Percentiles rank a stretch among this genome's conserved stretches.
These are phyloP conservation scores for Amphirosellinia nigrospora DNA, from an alignment of 495 filamentous ascomycete species.

Conservation along the genomic window DNA sequence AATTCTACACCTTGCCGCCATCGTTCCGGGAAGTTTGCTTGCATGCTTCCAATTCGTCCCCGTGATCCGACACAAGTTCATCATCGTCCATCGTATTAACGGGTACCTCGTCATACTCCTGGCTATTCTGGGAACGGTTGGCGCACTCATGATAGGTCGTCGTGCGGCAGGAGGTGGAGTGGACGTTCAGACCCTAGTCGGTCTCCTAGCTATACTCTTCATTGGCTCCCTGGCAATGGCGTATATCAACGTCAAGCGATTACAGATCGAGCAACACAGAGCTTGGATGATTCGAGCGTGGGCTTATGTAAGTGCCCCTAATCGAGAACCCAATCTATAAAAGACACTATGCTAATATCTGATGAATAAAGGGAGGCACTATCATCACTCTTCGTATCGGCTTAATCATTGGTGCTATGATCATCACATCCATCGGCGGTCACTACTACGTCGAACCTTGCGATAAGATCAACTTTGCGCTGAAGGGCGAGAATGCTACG, in stretches of 20 bases:
- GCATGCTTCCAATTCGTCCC: constrained; percentile 59
- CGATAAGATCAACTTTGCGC: constrained; percentile 48
- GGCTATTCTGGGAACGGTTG: constrained; percentile 43
- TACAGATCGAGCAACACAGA: constrained; percentile 63
- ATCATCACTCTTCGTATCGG: constrained; percentile 58
- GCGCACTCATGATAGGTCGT: constrained; percentile 52
- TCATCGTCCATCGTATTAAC: constrained; percentile 58
- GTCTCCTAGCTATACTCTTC: constrained; percentile 45
- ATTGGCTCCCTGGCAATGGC: constrained; percentile 43
- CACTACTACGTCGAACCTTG: constrained; percentile 49
- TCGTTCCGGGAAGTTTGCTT: constrained; percentile 55
- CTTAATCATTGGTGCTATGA: constrained; percentile 42
- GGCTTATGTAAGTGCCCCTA: constrained; percentile 44
- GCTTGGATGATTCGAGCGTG: constrained; percentile 62
- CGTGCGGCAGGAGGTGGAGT: constrained; percentile 53
- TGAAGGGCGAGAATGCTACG: constrained; percentile 31
- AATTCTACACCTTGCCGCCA: constrained; percentile 50
- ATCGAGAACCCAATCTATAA: neutral
- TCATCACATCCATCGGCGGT: constrained; percentile 38
- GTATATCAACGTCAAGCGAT: constrained; percentile 55
- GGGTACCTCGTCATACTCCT: constrained; percentile 57
- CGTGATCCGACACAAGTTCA: constrained; percentile 51
- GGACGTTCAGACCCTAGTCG: constrained; percentile 46
- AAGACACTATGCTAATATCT: constrained; percentile 4
- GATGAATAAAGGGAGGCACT: constrained; percentile 39